Conservation (phyloP, 2,329 filamentous ascomycete genomes). For the Trichophyton mentagrophytes region DNA sequence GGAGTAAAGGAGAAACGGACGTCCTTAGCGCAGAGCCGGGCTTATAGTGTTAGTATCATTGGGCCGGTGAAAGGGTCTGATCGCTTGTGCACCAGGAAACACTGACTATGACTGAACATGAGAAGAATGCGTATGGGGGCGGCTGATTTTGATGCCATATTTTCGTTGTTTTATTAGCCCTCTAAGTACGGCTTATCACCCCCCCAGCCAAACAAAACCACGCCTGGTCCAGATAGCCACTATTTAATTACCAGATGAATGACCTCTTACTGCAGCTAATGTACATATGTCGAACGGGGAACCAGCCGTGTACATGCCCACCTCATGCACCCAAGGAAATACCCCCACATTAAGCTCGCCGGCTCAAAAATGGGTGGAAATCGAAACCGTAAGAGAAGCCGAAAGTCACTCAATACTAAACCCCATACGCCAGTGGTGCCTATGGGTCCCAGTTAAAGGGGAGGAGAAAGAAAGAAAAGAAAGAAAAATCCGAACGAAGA, state of each 20-base stretch:
- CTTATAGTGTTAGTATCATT: neutral
- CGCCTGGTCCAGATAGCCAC: neutral
- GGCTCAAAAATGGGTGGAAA: neutral
- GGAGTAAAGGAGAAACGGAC: too few relatives aligned
- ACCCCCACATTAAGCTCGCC: conserved; percentile 1
- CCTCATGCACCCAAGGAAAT: conserved; percentile 4
- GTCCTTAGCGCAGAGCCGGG: too few relatives aligned
- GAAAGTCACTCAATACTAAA: neutral
- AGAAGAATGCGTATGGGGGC: neutral
- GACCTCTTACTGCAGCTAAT: conserved; percentile 2
- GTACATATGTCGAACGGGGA: conserved; percentile 3
- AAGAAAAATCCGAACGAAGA: neutral
- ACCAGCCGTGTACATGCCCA: conserved; percentile 2
- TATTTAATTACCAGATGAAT: neutral
- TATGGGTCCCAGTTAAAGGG: neutral
- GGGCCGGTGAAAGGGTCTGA: neutral
- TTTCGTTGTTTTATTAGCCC: neutral
- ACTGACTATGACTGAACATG: neutral
- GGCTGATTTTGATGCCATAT: neutral
- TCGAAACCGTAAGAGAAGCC: neutral
- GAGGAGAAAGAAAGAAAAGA: neutral
- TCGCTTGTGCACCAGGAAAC: neutral
- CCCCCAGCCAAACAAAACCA: neutral
- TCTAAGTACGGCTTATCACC: neutral
- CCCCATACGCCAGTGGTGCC: neutral